Evolutionary conservation across 768 basidiomycete genomes (phyloP), one percentile per base, ranked within the genome.

Genomic region (Lyophyllum shimeji): DNA sequence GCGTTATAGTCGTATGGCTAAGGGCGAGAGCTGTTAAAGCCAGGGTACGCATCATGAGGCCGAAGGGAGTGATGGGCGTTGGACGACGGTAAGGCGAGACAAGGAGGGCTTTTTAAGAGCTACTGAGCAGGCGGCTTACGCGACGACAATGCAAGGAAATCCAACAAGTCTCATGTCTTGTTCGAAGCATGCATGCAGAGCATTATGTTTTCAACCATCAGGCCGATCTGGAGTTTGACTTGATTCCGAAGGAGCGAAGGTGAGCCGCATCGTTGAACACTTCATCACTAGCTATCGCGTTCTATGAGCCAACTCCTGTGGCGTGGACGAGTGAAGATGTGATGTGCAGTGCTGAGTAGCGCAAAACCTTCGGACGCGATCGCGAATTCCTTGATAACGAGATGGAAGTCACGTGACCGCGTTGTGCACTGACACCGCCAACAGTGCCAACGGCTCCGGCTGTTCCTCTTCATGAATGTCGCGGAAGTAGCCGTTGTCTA

Each of bases 141-240:
- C 20, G 12, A 24, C 17, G n/a, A 40, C 11, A 6, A 24, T 27
- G 15, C 17, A 15, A 12, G 20, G 13, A n/a, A 50, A 20, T 34
- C 2, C 11, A 53, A 21, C 18, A 39, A 37, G 45, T 56, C 40
- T 48, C 42, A 47, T 17, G 34, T 52, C 34, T 47, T 51, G 45
- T 52, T 57, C 56, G 51, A 33, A 48, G 50, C 31, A 20, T 46
- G 43, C 33, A 57, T 51, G 50, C 21, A 47, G 52, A 46, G 23
- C 37, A n/a, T 43, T 40, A 17, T 15, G 21, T 15, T 29, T 23
- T 42, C 11, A 7, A 39, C 37, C 46, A 55, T 40, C 39, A 43
- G 18, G 44, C 18, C 11, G 5, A 8, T 53, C 43, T n/a, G 8
- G 33, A n/a, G 9, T 45, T 31, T 21, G 51, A 25, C 43, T 13